Percentiles rank a stretch among this genome's conserved stretches.
phyloP scores from a whole-genome alignment of 1,284 basidiomycete species.

The Puccinia hordei region DNA sequence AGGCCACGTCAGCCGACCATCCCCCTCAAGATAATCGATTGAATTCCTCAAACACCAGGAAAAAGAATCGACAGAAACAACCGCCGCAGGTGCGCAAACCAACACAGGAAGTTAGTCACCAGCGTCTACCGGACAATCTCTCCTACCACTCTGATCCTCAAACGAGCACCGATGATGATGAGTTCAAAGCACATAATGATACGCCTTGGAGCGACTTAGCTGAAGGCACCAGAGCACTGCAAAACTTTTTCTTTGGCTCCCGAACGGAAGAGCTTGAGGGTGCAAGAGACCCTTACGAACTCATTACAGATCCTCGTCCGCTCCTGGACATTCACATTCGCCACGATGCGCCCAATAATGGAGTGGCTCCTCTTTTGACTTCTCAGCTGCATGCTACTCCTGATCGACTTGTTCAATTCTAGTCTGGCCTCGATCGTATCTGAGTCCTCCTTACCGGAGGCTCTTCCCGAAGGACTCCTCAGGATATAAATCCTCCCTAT shows the following conservation, averaged over 20 bases:
- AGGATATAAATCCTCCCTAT: too few species aligned
- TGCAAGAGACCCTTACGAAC: background rate
- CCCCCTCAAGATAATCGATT: slow-evolving; percentile 5
- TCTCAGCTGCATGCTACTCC: background rate
- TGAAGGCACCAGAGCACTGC: slow-evolving; percentile 35
- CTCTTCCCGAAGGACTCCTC: too few species aligned
- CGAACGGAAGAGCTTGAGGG: slow-evolving; percentile 10
- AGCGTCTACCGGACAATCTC: slow-evolving; percentile 18
- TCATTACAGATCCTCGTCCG: background rate
- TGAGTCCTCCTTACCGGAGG: too few species aligned
- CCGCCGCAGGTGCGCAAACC: background rate
- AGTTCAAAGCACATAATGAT: background rate
- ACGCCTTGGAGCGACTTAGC: slow-evolving; percentile 39
- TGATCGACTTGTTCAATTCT: background rate
- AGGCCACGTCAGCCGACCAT: background rate
- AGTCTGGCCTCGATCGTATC: slow-evolving; percentile 1
- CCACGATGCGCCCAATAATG: background rate
- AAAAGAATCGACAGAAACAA: slow-evolving; percentile 40
- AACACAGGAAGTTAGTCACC: background rate
- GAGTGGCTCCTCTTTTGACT: background rate
- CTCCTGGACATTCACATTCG: background rate
- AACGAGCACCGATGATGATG: slow-evolving; percentile 30
- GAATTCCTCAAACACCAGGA: background rate
- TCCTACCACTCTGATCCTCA: slow-evolving; percentile 24
- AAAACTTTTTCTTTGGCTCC: slow-evolving; percentile 46